A percentile compares a stretch with the other conserved stretches of the same genome.
Conservation (phyloP, 768 basidiomycete genomes). For the Paxillus rubicundulus region DNA sequence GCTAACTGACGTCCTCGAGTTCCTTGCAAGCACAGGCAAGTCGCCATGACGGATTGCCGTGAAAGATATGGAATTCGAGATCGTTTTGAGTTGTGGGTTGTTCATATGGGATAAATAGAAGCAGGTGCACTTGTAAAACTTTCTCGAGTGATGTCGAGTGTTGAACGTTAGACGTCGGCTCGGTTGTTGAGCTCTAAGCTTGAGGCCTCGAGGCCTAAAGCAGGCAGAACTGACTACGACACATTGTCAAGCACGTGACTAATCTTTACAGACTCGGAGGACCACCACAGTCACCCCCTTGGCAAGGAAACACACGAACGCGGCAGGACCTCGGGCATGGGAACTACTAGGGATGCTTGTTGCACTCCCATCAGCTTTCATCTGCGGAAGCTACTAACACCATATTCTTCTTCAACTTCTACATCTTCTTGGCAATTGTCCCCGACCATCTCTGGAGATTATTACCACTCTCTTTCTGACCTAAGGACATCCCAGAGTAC, state of each 20-base stretch:
- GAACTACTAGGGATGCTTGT: neutral
- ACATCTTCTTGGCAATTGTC: neutral
- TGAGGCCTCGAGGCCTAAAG: too few species aligned
- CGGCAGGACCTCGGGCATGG: neutral
- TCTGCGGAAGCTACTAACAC: neutral
- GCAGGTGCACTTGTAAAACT: too few species aligned
- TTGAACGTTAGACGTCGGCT: too few species aligned
- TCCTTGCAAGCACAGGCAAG: neutral
- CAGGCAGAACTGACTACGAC: neutral
- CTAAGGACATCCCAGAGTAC: conserved; percentile 11
- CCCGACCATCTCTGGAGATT: neutral
- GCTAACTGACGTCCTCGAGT: neutral
- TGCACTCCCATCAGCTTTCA: neutral
- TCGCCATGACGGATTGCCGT: neutral
- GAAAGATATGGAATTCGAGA: too few species aligned
- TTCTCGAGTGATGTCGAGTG: too few species aligned
- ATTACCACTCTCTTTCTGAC: neutral
- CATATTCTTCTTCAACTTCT: neutral
- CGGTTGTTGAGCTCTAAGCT: too few species aligned
- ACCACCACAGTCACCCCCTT: neutral
- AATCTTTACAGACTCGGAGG: neutral
- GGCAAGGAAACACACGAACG: too few species aligned
- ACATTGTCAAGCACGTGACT: neutral
- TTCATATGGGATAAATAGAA: too few species aligned
- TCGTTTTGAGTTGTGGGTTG: too few species aligned